Percentiles rank a stretch among this genome's conserved stretches.
Evolutionary conservation across 2,329 filamentous ascomycete genomes (phyloP).

Genomic region (Periconia sp.): DNA sequence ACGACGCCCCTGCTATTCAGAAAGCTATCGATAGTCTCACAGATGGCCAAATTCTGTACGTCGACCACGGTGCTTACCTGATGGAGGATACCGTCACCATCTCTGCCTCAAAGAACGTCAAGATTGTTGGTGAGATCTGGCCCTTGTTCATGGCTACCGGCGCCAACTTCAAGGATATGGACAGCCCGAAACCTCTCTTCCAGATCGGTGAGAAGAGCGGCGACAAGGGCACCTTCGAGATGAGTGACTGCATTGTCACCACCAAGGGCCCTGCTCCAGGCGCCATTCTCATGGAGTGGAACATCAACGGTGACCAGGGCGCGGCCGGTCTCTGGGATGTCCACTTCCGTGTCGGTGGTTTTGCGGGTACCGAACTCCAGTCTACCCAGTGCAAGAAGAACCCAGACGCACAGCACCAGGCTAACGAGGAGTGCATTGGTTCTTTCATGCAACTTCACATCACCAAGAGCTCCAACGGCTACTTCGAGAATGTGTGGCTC

Average conservation of each 20-base stretch:
- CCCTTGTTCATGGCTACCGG: slow-evolving; percentile 86
- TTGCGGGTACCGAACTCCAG: slow-evolving; percentile 82
- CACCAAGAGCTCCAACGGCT: slow-evolving; percentile 65
- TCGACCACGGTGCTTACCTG: slow-evolving; percentile 69
- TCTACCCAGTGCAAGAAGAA: slow-evolving; percentile 81
- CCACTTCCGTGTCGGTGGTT: slow-evolving; percentile 92
- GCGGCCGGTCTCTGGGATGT: slow-evolving; percentile 89
- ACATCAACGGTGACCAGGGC: slow-evolving; percentile 72
- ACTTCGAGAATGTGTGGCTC: slow-evolving; percentile 89
- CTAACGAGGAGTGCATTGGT: slow-evolving; percentile 73
- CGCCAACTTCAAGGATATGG: slow-evolving; percentile 72
- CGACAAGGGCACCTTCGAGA: slow-evolving; percentile 81
- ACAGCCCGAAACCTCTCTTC: slow-evolving; percentile 82
- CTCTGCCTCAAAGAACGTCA: slow-evolving; percentile 70
- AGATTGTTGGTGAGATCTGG: slow-evolving; percentile 92
- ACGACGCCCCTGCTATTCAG: slow-evolving; percentile 88
- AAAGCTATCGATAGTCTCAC: slow-evolving; percentile 72
- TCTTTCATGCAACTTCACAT: slow-evolving; percentile 70
- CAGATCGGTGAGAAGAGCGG: slow-evolving; percentile 76
- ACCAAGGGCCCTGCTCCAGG: slow-evolving; percentile 84
- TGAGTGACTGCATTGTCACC: slow-evolving; percentile 84
- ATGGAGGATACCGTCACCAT: slow-evolving; percentile 66
- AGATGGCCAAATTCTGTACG: slow-evolving; percentile 67
- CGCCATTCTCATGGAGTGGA: slow-evolving; percentile 92
- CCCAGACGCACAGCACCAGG: slow-evolving; percentile 64